phyloP scores from a whole-genome alignment of 176 grass and related monocot species.

The Areca catechu region DNA sequence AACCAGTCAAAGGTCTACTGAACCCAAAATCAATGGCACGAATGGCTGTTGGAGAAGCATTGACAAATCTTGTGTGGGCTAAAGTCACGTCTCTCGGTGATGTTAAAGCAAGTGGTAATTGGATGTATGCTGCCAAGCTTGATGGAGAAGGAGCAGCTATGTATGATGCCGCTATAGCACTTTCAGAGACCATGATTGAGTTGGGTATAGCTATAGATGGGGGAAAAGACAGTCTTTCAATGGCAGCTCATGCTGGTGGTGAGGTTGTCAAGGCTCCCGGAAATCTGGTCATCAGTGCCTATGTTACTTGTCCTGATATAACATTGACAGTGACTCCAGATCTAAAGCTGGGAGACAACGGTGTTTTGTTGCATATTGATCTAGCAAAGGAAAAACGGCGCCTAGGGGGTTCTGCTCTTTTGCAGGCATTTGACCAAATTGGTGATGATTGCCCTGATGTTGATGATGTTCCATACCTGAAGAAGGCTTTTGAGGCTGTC shows the following conservation, averaged over 20 bases:
- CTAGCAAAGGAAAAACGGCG: constrained; percentile 52
- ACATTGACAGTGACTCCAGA: constrained; percentile 86
- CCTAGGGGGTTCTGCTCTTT: constrained; percentile 74
- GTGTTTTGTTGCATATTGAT: constrained; percentile 83
- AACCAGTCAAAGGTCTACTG: constrained; percentile 74
- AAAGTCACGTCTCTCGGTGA: constrained; percentile 68
- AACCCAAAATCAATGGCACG: constrained; percentile 77
- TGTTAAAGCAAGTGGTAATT: constrained; percentile 91
- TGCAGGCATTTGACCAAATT: constrained; percentile 89
- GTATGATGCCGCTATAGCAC: constrained; percentile 75
- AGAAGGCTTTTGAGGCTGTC: constrained; percentile 59
- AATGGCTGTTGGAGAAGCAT: constrained; percentile 74
- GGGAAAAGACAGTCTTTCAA: constrained; percentile 94
- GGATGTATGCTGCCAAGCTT: constrained; percentile 96
- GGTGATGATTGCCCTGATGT: constrained; percentile 80
- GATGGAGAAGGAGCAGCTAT: constrained; percentile 89
- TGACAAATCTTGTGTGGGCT: constrained; percentile 92
- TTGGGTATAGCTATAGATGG: constrained; percentile 89
- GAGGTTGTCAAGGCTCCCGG: constrained; percentile 88
- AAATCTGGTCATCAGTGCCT: constrained; percentile 86
- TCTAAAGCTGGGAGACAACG: constrained; percentile 62
- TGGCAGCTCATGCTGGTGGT: constrained; percentile 68
- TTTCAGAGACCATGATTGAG: constrained; percentile 83
- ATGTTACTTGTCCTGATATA: constrained; percentile 91
- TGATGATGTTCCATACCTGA: constrained; percentile 73